Percentiles rank a stretch among this genome's conserved stretches.
These are phyloP conservation scores for Russula sp. DNA, from an alignment of 768 basidiomycete species.

Conservation along the genomic window DNA sequence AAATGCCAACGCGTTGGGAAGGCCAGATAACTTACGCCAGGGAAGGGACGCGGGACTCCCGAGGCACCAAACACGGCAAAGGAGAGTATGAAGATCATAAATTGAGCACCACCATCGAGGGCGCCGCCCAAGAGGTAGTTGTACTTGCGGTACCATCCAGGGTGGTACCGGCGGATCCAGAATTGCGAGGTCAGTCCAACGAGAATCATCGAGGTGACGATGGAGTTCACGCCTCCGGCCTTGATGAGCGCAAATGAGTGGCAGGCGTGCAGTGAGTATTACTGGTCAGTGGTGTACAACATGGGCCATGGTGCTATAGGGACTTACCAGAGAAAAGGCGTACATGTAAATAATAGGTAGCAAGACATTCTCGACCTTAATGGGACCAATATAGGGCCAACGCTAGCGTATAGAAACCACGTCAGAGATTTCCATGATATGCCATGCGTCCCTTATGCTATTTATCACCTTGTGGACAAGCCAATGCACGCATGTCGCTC, in stretches of 20 bases:
- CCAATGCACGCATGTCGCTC: constrained; percentile 47
- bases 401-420: constrained; percentile 29
- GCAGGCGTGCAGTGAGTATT: background rate
- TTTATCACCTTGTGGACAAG: constrained; percentile 39
- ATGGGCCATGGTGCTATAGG: no score
- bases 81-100: constrained; percentile 56
- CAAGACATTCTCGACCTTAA: constrained; percentile 44
- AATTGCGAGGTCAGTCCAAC: constrained; percentile 49
- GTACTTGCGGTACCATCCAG: constrained; percentile 56
- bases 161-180: constrained; percentile 20
- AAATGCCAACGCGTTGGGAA: background rate
- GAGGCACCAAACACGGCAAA: constrained; percentile 61
- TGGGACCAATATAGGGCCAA: constrained; percentile 47
- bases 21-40: constrained; percentile 23
- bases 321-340: constrained; percentile 33
- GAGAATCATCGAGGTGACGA: constrained; percentile 40
- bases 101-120: constrained; percentile 56
- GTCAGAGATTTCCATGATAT: background rate
- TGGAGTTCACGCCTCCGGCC: constrained; percentile 50
- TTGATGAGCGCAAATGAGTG: constrained; percentile 3
- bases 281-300: background rate
- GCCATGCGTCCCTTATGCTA: background rate
- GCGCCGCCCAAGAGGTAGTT: constrained; percentile 64
- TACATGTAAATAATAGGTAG: constrained; percentile 49
- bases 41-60: constrained; percentile 43